phyloP scores from a whole-genome alignment of 2,329 filamentous ascomycete genomes.

The Fusarium sp. region DNA sequence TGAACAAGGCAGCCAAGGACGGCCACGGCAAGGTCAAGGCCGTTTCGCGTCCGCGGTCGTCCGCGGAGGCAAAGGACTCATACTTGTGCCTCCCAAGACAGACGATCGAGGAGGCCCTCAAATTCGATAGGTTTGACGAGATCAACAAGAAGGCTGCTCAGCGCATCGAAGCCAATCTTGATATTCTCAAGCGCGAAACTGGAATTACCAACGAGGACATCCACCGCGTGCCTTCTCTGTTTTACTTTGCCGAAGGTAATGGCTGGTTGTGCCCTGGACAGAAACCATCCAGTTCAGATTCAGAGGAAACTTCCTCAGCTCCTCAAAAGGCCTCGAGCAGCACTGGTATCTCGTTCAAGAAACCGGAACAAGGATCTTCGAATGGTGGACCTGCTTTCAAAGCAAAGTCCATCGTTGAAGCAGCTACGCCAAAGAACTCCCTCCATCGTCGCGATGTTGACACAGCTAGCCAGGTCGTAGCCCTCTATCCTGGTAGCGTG shows the following conservation, averaged over 20 bases:
- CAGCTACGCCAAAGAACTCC: background rate
- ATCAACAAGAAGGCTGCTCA: conserved; percentile 29
- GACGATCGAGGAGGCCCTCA: conserved; percentile 38
- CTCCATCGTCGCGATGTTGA: background rate
- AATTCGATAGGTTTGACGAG: conserved; percentile 9
- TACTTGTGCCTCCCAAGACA: conserved; percentile 15
- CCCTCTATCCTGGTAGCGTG: conserved; percentile 36
- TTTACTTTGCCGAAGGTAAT: conserved; percentile 8
- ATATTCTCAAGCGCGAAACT: conserved; percentile 44
- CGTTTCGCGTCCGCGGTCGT: conserved; percentile 19
- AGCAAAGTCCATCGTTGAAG: conserved; percentile 32
- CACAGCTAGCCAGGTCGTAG: background rate
- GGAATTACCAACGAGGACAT: conserved; percentile 45
- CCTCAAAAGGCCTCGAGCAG: conserved; percentile 1
- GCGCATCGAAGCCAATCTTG: conserved; percentile 43
- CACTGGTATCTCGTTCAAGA: background rate
- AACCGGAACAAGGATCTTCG: background rate
- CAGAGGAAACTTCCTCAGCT: background rate
- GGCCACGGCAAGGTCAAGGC: conserved; percentile 39
- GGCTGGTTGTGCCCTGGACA: conserved; percentile 11
- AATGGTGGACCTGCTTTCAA: conserved; percentile 8
- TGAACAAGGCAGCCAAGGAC: conserved; percentile 26
- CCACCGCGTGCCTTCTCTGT: conserved; percentile 39
- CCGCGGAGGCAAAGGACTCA: background rate
- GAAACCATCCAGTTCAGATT: background rate